These are phyloP conservation scores for Cupressus sempervirens DNA, from an alignment of 75 land plant species.

Conservation along the genomic window DNA sequence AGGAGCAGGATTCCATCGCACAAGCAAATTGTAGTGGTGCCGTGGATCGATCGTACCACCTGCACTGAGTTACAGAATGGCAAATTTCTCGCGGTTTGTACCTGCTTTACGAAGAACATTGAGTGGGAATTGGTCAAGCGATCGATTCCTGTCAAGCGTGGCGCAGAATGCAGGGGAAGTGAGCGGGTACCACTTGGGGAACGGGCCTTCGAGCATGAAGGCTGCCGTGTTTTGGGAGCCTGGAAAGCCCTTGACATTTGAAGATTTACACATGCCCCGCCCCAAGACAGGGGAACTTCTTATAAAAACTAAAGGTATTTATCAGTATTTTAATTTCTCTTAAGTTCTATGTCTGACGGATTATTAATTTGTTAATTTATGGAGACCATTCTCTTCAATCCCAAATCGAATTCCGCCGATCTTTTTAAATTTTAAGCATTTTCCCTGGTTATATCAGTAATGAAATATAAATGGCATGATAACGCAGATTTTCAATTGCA, in stretches of 20 bases:
- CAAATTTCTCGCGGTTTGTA: not conserved
- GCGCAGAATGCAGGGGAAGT: conserved; percentile 3
- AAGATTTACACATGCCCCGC: conserved; percentile 86
- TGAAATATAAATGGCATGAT: not conserved
- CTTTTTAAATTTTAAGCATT: not conserved
- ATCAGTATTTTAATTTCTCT: not conserved
- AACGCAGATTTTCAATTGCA: not conserved
- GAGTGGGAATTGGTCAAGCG: not conserved
- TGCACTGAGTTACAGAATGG: not conserved
- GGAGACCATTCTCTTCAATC: not conserved
- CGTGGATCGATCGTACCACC: not conserved
- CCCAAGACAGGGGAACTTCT: conserved; percentile 87
- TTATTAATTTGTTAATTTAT: not conserved
- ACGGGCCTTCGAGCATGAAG: conserved; percentile 77
- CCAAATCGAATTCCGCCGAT: not conserved
- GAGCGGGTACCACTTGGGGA: conserved; percentile 42
- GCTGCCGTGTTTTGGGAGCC: conserved; percentile 88
- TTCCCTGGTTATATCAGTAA: not conserved
- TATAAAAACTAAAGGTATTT: conserved; percentile 84
- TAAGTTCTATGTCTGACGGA: not conserved
- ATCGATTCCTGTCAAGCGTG: conserved; percentile 2
- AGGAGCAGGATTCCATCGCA: not conserved
- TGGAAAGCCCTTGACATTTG: conserved; percentile 70
- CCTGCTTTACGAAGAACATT: not conserved
- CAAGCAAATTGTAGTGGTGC: not conserved